phyloP scores from a whole-genome alignment of 495 filamentous ascomycete species.

The Podospora anserina region DNA sequence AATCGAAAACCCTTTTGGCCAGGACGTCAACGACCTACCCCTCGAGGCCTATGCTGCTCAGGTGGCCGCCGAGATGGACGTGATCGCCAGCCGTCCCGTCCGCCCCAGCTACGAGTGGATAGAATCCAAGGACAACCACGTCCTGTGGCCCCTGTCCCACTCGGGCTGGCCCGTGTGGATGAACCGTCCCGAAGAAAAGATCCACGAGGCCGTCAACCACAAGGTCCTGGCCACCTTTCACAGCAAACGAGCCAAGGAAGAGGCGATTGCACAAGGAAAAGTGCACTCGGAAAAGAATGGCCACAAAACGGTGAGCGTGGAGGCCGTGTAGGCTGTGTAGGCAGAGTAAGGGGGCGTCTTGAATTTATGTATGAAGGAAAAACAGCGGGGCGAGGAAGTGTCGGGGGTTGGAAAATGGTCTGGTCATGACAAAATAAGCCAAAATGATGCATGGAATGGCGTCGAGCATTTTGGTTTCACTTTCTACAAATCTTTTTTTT shows the following conservation, averaged over 20 bases:
- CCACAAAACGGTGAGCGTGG: background rate
- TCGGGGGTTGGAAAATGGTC: background rate
- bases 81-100: slow-evolving; percentile 60
- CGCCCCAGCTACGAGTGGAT: slow-evolving; percentile 58
- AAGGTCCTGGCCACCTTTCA: slow-evolving; percentile 40
- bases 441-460: background rate
- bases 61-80: slow-evolving; percentile 68
- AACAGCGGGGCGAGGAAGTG: background rate
- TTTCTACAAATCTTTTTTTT: background rate
- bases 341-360: background rate
- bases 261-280: background rate
- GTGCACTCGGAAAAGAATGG: slow-evolving; percentile 11
- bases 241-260: slow-evolving; percentile 25
- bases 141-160: slow-evolving; percentile 65
- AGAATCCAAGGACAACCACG: slow-evolving; percentile 53
- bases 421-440: background rate
- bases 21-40: slow-evolving; percentile 83
- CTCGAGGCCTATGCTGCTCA: slow-evolving; percentile 73
- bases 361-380: background rate
- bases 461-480: background rate
- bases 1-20: slow-evolving; percentile 86
- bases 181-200: slow-evolving; percentile 48
- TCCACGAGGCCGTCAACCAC: slow-evolving; percentile 39
- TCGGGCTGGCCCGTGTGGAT: slow-evolving; percentile 60
- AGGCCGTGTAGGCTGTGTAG: background rate